These are phyloP conservation scores for Spencermartinsiella ligniputridi DNA, from an alignment of 1,139 yeast species.

Conservation along the genomic window DNA sequence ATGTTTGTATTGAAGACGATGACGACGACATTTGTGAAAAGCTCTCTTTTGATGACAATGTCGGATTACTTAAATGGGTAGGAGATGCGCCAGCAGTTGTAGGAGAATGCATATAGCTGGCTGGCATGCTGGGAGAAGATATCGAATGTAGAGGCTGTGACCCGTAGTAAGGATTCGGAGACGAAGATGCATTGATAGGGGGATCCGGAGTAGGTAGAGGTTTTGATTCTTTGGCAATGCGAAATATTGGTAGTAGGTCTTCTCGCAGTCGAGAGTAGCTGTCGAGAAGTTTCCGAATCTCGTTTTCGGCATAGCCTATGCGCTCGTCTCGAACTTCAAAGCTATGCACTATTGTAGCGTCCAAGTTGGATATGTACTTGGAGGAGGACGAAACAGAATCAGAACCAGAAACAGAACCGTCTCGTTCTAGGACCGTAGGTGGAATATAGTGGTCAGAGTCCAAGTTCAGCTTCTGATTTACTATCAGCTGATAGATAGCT, in stretches of 20 bases:
- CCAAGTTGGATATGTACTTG: not conserved
- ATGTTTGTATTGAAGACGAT: not conserved
- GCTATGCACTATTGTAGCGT: conserved; percentile 16
- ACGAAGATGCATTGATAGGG: conserved; percentile 11
- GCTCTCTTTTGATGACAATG: not conserved
- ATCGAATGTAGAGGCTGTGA: conserved; percentile 9
- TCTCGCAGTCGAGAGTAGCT: conserved; percentile 34
- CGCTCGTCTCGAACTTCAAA: conserved; percentile 35
- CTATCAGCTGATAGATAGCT: conserved; percentile 33
- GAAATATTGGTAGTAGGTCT: conserved; percentile 38
- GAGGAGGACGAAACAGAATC: not conserved
- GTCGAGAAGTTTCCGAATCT: conserved; percentile 33
- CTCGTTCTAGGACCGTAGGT: conserved; percentile 22
- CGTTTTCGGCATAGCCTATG: conserved; percentile 33
- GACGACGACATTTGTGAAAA: not conserved
- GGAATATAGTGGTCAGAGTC: conserved; percentile 32
- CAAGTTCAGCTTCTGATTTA: conserved; percentile 27
- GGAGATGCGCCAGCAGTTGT: conserved; percentile 7
- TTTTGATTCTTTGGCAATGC: conserved; percentile 38
- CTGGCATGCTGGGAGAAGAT: not conserved
- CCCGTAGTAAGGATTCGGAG: conserved; percentile 3
- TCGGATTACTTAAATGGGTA: not conserved
- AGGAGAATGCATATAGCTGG: conserved; percentile 6
- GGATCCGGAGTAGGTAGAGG: conserved; percentile 42
- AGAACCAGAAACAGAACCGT: conserved; percentile 1